Conservation (phyloP, 208 protist species). For the Tritrichomonas musculus region DNA sequence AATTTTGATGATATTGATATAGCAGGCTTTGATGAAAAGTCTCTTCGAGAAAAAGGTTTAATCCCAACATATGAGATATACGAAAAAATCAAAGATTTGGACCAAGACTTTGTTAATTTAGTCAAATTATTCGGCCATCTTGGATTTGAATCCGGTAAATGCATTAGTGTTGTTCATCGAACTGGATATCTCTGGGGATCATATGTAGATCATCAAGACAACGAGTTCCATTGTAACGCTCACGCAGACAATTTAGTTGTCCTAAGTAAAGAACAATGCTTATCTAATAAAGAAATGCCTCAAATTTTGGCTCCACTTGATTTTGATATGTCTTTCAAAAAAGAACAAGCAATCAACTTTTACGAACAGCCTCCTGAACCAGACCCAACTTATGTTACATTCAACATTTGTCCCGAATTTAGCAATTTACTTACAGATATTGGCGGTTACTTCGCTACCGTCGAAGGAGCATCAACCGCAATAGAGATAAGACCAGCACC, state of each 20-base stretch:
- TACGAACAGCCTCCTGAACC: background rate
- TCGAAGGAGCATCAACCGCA: background rate
- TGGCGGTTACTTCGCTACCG: background rate
- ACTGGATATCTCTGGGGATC: background rate
- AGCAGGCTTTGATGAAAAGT: no score
- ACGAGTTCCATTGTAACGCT: background rate
- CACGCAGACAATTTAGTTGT: background rate
- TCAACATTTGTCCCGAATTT: background rate
- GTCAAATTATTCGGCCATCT: background rate
- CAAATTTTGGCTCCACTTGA: background rate
- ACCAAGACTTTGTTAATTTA: background rate
- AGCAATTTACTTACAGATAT: background rate
- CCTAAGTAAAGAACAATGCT: background rate
- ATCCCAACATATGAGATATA: background rate
- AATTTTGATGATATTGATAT: background rate
- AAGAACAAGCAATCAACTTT: background rate
- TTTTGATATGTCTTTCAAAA: conserved; percentile 5
- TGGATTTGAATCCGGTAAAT: background rate
- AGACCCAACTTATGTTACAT: background rate
- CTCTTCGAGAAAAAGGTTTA: background rate
- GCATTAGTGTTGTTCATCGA: background rate
- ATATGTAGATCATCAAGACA: background rate
- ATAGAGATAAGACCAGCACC: background rate
- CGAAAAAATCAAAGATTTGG: no score
- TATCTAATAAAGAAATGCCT: background rate